These are phyloP conservation scores for Alternaria sp. DNA, from an alignment of 2,329 filamentous ascomycete species.

Conservation along the genomic window DNA sequence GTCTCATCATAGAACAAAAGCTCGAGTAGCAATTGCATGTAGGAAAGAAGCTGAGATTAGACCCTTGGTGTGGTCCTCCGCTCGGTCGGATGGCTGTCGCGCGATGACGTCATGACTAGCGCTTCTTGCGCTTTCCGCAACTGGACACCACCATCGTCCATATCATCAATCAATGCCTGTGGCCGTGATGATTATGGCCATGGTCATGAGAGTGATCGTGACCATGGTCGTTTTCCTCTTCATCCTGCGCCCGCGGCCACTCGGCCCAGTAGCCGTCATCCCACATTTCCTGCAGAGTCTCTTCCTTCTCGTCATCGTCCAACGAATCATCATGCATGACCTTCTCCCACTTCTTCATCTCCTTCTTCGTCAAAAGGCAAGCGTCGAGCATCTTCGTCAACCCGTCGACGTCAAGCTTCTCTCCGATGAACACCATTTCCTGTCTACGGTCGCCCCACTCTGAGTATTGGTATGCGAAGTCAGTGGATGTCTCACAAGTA, in stretches of 20 bases:
- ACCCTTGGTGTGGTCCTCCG: background rate
- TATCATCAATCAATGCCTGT: background rate
- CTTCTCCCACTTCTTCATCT: constrained; percentile 55
- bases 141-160: background rate
- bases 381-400: constrained; percentile 63
- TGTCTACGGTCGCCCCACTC: constrained; percentile 73
- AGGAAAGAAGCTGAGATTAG: background rate
- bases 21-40: background rate
- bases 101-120: constrained; percentile 1
- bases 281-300: constrained; percentile 59
- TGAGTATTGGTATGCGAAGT: background rate
- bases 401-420: constrained; percentile 62
- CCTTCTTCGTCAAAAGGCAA: constrained; percentile 67
- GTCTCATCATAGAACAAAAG: background rate
- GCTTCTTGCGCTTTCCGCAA: background rate
- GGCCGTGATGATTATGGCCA: constrained; percentile 1
- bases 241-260: constrained; percentile 50
- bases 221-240: constrained; percentile 33
- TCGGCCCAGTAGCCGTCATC: constrained; percentile 66
- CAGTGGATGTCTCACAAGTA: background rate
- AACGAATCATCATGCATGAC: constrained; percentile 43
- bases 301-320: constrained; percentile 51
- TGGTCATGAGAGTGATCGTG: constrained; percentile 19
- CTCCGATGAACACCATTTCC: constrained; percentile 76
- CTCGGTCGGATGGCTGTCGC: background rate